A percentile compares a stretch with the other conserved stretches of the same genome.
These are phyloP conservation scores for Neurospora sp. DNA, from an alignment of 495 filamentous ascomycete species.

Conservation along the genomic window DNA sequence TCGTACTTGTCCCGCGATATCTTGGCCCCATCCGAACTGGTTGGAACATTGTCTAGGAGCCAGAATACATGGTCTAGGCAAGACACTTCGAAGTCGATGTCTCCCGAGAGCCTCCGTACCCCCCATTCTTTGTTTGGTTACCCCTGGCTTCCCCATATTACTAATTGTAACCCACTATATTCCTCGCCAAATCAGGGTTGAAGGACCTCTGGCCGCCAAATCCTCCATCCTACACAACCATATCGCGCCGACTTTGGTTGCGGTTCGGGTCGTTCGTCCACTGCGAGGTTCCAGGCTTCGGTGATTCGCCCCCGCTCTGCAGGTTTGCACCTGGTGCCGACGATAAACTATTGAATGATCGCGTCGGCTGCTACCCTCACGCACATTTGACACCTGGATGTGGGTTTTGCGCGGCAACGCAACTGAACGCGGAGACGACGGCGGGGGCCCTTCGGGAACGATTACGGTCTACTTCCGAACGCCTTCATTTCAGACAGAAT, in stretches of 20 bases:
- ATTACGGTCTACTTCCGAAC: not conserved
- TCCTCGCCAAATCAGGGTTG: not conserved
- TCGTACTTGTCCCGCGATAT: not conserved
- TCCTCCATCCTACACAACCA: not conserved
- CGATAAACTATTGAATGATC: not conserved
- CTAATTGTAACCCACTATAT: not conserved
- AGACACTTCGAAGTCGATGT: not conserved
- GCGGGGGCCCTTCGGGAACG: not conserved
- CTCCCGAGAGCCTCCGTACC: not conserved
- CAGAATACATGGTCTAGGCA: not conserved
- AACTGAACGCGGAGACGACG: too few relatives aligned
- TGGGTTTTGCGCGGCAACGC: too few relatives aligned
- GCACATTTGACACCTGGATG: too few relatives aligned
- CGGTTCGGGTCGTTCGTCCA: not conserved
- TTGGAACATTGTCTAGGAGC: not conserved
- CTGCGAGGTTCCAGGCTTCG: not conserved
- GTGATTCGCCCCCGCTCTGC: not conserved
- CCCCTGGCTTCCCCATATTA: not conserved
- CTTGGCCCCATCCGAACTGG: not conserved
- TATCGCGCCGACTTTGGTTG: not conserved
- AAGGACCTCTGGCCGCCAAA: not conserved
- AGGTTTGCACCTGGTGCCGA: not conserved
- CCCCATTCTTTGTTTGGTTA: not conserved
- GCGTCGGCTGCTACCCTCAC: too few relatives aligned
- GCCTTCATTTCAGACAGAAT: not conserved